phyloP scores from a whole-genome alignment of 1,284 basidiomycete species.

The Cryptococcus hybrid region DNA sequence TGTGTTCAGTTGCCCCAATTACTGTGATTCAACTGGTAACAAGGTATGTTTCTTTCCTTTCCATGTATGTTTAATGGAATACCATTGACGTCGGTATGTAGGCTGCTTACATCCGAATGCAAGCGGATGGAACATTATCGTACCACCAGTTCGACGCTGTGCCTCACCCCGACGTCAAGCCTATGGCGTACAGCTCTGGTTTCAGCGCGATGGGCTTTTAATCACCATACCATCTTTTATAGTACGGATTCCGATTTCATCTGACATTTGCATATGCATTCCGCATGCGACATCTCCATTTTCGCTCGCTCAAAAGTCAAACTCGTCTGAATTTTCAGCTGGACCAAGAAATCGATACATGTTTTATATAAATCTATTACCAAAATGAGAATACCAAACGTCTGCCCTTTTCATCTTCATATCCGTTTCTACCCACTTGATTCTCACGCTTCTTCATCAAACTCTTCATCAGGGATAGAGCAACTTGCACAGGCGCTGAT shows the following conservation, averaged over 20 bases:
- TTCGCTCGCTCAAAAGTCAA: too few relatives aligned
- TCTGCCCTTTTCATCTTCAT: too few relatives aligned
- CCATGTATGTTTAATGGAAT: not conserved
- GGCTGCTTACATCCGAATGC: slow-evolving; percentile 67
- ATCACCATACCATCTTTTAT: not conserved
- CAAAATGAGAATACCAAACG: too few relatives aligned
- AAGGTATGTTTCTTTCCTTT: slow-evolving; percentile 26
- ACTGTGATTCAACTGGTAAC: slow-evolving; percentile 53
- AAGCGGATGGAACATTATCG: slow-evolving; percentile 68
- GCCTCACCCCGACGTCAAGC: slow-evolving; percentile 83
- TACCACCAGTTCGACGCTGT: slow-evolving; percentile 83
- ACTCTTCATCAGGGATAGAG: slow-evolving; percentile 1
- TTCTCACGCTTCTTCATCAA: not conserved
- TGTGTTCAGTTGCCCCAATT: slow-evolving; percentile 51
- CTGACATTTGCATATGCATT: too few relatives aligned
- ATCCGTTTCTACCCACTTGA: not conserved
- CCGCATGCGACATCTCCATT: too few relatives aligned
- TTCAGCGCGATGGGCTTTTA: slow-evolving; percentile 36
- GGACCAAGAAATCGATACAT: too few relatives aligned
- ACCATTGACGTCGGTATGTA: slow-evolving; percentile 4
- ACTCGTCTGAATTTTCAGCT: too few relatives aligned
- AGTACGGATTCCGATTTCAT: too few relatives aligned
- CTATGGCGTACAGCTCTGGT: slow-evolving; percentile 77
- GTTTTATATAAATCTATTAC: too few relatives aligned
- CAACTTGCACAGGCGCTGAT: not conserved